Conservation (phyloP, 495 filamentous ascomycete genomes). For the Aspergillus diversus region DNA sequence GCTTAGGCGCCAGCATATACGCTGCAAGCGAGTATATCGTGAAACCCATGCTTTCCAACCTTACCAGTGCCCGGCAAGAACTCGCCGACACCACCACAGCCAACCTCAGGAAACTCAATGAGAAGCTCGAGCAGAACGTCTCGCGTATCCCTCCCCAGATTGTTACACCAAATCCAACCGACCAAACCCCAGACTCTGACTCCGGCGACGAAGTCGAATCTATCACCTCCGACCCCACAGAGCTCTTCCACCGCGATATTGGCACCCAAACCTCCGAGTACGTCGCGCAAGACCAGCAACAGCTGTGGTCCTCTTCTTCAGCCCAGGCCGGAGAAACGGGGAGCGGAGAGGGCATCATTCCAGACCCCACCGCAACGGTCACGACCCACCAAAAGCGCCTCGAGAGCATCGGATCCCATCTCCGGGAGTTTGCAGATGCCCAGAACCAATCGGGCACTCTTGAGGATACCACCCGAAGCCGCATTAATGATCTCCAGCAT, state of each 20-base stretch:
- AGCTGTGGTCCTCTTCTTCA: constrained; percentile 36
- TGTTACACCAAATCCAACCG: constrained; percentile 30
- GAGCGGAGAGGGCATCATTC: constrained; percentile 10
- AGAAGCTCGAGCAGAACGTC: constrained; percentile 70
- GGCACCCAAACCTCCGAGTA: constrained; percentile 71
- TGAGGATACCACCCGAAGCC: constrained; percentile 48
- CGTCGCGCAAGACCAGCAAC: constrained; percentile 13
- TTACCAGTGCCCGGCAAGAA: constrained; percentile 78
- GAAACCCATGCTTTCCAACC: constrained; percentile 76
- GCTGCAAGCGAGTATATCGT: constrained; percentile 80
- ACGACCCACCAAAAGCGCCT: constrained; percentile 46
- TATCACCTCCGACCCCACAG: constrained; percentile 68
- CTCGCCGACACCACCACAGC: constrained; percentile 67
- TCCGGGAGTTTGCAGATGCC: constrained; percentile 55
- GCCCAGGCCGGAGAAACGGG: constrained; percentile 9
- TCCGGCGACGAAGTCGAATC: constrained; percentile 42
- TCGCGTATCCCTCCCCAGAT: constrained; percentile 60
- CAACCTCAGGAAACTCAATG: constrained; percentile 71
- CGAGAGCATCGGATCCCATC: constrained; percentile 52
- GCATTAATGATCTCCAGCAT: constrained; percentile 50
- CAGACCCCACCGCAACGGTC: constrained; percentile 35
- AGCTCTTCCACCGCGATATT: constrained; percentile 89
- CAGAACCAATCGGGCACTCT: constrained; percentile 48
- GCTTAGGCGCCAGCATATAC: constrained; percentile 73
- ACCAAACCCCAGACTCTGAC: constrained; percentile 47